Conservation (phyloP, 257 asterid species). For the Catharanthus roseus region DNA sequence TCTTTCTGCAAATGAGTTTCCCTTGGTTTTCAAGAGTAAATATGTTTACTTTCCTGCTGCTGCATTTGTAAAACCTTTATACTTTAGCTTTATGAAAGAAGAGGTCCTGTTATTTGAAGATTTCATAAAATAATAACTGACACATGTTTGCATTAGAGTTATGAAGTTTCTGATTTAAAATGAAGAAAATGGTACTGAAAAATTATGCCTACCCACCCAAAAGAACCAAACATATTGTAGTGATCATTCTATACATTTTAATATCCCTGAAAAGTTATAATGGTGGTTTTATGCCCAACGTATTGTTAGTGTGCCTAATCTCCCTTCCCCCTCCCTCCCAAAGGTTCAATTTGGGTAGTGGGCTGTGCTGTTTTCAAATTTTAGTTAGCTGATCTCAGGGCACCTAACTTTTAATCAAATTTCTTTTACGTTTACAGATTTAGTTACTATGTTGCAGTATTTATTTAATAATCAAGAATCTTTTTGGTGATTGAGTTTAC, state of each 20-base stretch:
- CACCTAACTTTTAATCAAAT: not conserved
- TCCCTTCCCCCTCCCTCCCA: not conserved
- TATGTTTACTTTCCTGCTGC: not conserved
- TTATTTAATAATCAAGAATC: not conserved
- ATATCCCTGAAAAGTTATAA: too few relatives aligned
- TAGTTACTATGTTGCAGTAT: not conserved
- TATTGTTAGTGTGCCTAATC: too few relatives aligned
- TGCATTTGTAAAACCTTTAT: not conserved
- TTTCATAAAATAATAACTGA: not conserved
- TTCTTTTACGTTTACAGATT: not conserved
- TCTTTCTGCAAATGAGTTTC: not conserved
- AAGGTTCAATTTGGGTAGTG: not conserved
- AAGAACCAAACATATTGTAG: too few relatives aligned
- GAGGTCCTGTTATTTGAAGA: not conserved
- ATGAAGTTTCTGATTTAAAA: not conserved
- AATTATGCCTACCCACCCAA: not conserved
- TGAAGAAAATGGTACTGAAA: not conserved
- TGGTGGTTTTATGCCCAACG: not conserved
- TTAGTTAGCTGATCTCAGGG: not conserved
- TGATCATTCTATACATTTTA: too few relatives aligned
- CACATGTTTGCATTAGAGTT: not conserved
- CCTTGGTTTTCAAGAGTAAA: constrained; percentile 1
- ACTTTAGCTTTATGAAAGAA: not conserved
- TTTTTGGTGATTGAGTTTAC: constrained; percentile 6
- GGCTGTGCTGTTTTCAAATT: not conserved